Base-by-base conservation (phyloP, 2,329 filamentous ascomycete species). In the Septoria petroselini region DNA sequence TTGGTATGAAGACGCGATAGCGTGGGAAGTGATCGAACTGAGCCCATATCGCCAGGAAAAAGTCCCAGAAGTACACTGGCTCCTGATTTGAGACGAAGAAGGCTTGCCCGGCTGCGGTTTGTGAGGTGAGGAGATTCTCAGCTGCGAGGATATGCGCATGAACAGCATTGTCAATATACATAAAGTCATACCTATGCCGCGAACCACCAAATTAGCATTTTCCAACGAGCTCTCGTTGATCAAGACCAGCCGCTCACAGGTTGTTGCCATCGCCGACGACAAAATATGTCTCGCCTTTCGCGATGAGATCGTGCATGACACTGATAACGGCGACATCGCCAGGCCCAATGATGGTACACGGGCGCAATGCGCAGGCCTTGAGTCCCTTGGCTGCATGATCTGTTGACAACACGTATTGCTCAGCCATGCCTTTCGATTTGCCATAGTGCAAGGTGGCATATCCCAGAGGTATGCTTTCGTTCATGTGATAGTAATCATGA, bases 21-120 rank as follows among this genome's bases (percentile, higher is more conserved):
- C 61, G 60, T 4, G 80, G 79, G 19, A 76, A 70, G 58, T 79
- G 77, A 0, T 72, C 78, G 58, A 82, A 82, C 23, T 74, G 65
- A 7, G 74, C 76, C 88, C 88, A 97, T 39, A 95, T 78, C 31
- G 83, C 82, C 33, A 88, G 79, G 52, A 86, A 82, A 66, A 94
- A 86, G 70, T 95, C 89, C 83, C 93, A 94, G 70, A 95, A 94
- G 68, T 91, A 91, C 15, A 94, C 77, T 4, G 91, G 91, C 60
- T 82, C 76, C 70, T 90, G 88, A 69, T 97, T 97, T 50, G 89
- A 93, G 64, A 97, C 81, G 72, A 95, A 83, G 74, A 97, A 91
- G 42, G 84, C 84, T 68, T 96, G 84, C 52, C 91, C 93, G 0
- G 77, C 75, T 15, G 80, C 83, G n/a, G 78, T 72, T 51, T 76